phyloP scores from a whole-genome alignment of 1,284 basidiomycete genomes.

The Cryptococcus sp. region DNA sequence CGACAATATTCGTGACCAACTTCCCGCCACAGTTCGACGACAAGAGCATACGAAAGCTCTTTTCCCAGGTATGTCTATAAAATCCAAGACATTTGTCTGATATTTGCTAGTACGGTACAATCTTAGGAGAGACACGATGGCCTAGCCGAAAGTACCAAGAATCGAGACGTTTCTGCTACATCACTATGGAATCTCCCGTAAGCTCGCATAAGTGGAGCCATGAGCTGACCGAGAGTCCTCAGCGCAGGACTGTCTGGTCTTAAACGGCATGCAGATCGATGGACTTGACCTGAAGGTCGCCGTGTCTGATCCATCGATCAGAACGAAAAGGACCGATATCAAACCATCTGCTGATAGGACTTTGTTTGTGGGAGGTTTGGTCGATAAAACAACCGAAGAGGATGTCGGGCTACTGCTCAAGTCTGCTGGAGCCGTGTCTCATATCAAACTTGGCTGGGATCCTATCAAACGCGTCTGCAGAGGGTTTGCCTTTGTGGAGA shows the following conservation, averaged over 20 bases:
- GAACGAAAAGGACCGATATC: conserved; percentile 80
- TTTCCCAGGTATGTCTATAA: conserved; percentile 59
- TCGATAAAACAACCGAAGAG: conserved; percentile 58
- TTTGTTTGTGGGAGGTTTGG: conserved; percentile 77
- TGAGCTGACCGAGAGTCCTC: conserved; percentile 52
- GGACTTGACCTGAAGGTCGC: conserved; percentile 68
- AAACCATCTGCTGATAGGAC: conserved; percentile 64
- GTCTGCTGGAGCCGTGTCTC: conserved; percentile 79
- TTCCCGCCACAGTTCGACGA: conserved; percentile 87
- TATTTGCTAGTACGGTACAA: conserved; percentile 65
- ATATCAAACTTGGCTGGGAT: conserved; percentile 71
- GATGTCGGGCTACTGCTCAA: conserved; percentile 73
- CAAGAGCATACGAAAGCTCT: conserved; percentile 65
- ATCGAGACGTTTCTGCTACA: conserved; percentile 87
- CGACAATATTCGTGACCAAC: conserved; percentile 94
- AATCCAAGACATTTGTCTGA: background rate
- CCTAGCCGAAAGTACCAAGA: conserved; percentile 94
- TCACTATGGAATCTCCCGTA: conserved; percentile 82
- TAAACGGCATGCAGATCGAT: conserved; percentile 65
- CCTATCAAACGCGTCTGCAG: conserved; percentile 62
- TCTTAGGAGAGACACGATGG: conserved; percentile 89
- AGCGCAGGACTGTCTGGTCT: conserved; percentile 69
- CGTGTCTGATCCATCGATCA: conserved; percentile 84
- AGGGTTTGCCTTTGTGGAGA: conserved; percentile 93
- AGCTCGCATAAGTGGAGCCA: conserved; percentile 30